phyloP scores from a whole-genome alignment of 805 yeast species.

The Kluyveromyces nonfermentans region DNA sequence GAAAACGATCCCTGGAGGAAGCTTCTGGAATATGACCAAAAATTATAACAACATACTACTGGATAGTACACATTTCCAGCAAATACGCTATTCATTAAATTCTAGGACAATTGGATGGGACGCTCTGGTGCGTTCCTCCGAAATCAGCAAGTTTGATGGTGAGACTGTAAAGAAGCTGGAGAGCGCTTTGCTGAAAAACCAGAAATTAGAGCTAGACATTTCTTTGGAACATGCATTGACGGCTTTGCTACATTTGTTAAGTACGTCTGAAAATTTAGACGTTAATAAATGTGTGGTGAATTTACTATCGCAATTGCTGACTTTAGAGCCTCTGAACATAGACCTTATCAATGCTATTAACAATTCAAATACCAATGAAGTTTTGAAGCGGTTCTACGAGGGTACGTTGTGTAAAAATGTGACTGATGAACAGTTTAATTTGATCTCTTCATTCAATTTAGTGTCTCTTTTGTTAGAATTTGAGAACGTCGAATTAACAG shows the following conservation, averaged over 20 bases:
- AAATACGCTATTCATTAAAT: slow-evolving; percentile 57
- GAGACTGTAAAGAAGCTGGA: slow-evolving; percentile 30
- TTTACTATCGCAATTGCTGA: slow-evolving; percentile 24
- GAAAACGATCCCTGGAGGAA: too few species aligned
- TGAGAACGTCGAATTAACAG: slow-evolving; percentile 12
- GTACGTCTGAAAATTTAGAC: slow-evolving; percentile 19
- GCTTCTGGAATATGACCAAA: background rate
- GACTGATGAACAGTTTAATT: slow-evolving; percentile 16
- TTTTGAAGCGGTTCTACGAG: slow-evolving; percentile 15
- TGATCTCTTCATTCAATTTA: slow-evolving; percentile 25
- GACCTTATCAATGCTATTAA: background rate
- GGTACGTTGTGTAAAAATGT: slow-evolving; percentile 12
- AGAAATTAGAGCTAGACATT: slow-evolving; percentile 1
- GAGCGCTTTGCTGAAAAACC: slow-evolving; percentile 16
- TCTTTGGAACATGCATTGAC: slow-evolving; percentile 2
- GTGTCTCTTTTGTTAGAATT: slow-evolving; percentile 26
- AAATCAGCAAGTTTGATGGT: slow-evolving; percentile 61
- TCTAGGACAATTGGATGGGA: slow-evolving; percentile 89
- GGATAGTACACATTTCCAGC: slow-evolving; percentile 60
- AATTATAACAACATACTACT: slow-evolving; percentile 26
- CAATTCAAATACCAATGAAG: background rate
- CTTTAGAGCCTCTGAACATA: slow-evolving; percentile 10
- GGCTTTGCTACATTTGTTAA: slow-evolving; percentile 18
- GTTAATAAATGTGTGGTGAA: slow-evolving; percentile 24
- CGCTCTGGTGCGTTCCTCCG: slow-evolving; percentile 68